These are phyloP conservation scores for Thielaviopsis euricoi DNA, from an alignment of 2,329 filamentous ascomycete species.

Conservation along the genomic window DNA sequence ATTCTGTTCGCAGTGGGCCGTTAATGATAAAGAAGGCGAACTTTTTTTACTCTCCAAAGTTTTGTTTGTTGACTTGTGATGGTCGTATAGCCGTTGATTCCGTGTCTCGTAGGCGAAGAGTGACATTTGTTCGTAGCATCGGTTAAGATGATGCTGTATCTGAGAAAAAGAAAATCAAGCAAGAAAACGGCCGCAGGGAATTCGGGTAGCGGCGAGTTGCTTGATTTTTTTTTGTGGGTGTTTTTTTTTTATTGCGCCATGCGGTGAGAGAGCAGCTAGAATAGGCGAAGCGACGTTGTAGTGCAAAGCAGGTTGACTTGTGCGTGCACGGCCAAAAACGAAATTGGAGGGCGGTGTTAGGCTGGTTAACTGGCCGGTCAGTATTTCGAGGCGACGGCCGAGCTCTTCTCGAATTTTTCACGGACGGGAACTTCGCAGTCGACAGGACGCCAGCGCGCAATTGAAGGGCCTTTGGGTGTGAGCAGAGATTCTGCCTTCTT, in stretches of 20 bases:
- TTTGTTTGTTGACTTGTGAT: slow-evolving; percentile 1
- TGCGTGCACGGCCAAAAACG: slow-evolving; percentile 10
- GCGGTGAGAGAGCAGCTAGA: too few relatives aligned
- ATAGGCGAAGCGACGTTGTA: not conserved
- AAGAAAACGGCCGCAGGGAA: too few relatives aligned
- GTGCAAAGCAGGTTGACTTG: slow-evolving; percentile 11
- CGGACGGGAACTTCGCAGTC: slow-evolving; percentile 27
- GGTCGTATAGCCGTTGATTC: slow-evolving; percentile 15
- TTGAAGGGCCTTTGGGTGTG: slow-evolving; percentile 26
- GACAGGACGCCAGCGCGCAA: slow-evolving; percentile 24
- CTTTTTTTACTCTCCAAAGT: too few relatives aligned
- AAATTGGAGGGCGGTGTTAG: slow-evolving; percentile 18
- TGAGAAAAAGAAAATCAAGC: too few relatives aligned
- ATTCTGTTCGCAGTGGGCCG: not conserved
- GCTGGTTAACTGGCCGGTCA: slow-evolving; percentile 16
- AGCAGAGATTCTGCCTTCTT: slow-evolving; percentile 20
- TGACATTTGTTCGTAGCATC: too few relatives aligned
- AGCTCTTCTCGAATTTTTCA: not conserved
- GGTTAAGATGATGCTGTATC: too few relatives aligned
- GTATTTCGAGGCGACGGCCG: not conserved
- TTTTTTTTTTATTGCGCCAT: too few relatives aligned
- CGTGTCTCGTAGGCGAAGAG: too few relatives aligned
- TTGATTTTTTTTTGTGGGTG: too few relatives aligned
- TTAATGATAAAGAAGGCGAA: not conserved
- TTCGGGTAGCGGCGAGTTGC: too few relatives aligned